Evolutionary conservation across 2,329 filamentous ascomycete genomes (phyloP).

Genomic region (Diaporthe ampelina): DNA sequence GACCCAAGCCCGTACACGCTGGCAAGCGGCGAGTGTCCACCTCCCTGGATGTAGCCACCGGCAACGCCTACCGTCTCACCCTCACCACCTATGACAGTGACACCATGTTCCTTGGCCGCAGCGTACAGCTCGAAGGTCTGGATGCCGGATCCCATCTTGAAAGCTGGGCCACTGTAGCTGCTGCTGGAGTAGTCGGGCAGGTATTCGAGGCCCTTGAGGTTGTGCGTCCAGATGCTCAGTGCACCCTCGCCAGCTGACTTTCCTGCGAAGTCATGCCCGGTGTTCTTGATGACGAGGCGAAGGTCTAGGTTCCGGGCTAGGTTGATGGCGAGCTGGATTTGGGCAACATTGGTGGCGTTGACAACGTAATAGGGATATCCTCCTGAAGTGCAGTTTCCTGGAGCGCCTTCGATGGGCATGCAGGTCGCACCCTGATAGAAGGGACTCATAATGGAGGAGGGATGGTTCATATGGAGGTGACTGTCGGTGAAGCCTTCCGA

Average conservation of each 20-base stretch:
- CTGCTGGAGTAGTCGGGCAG: slow-evolving; percentile 46
- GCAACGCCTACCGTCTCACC: slow-evolving; percentile 61
- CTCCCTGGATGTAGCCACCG: slow-evolving; percentile 63
- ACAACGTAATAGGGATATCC: slow-evolving; percentile 59
- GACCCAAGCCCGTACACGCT: slow-evolving; percentile 63
- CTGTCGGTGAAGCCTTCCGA: slow-evolving; percentile 52
- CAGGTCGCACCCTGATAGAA: slow-evolving; percentile 50
- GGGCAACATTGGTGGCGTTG: slow-evolving; percentile 55
- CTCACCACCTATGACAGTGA: slow-evolving; percentile 65
- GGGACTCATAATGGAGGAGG: slow-evolving; percentile 36
- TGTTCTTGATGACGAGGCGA: slow-evolving; percentile 65
- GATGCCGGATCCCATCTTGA: slow-evolving; percentile 69
- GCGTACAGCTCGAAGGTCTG: slow-evolving; percentile 66
- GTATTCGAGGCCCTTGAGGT: slow-evolving; percentile 52
- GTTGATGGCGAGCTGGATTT: slow-evolving; percentile 62
- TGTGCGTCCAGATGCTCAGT: slow-evolving; percentile 55
- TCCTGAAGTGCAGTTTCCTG: slow-evolving; percentile 54
- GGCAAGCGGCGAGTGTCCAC: slow-evolving; percentile 66
- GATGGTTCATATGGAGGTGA: slow-evolving; percentile 47
- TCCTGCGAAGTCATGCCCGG: slow-evolving; percentile 64
- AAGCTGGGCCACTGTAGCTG: slow-evolving; percentile 60
- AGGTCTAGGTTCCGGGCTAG: slow-evolving; percentile 61
- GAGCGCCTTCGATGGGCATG: slow-evolving; percentile 45
- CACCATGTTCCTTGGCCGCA: slow-evolving; percentile 59
- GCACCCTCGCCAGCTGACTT: slow-evolving; percentile 54